Conservation (phyloP, 1,284 basidiomycete species). For the Neonothopanus nambi region DNA sequence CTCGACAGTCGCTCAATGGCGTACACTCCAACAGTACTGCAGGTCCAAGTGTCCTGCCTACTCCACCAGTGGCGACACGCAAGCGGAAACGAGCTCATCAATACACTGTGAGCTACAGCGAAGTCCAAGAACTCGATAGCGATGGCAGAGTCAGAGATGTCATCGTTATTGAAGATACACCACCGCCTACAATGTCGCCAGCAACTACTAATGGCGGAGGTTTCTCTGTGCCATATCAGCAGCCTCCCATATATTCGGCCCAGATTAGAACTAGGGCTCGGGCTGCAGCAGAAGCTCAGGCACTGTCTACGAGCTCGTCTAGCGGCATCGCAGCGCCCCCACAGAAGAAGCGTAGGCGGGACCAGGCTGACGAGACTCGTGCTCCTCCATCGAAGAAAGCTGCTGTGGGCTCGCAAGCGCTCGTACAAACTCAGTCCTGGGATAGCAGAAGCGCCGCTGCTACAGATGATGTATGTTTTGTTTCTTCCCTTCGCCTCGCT, state of each 20-base stretch:
- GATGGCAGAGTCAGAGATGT: conserved; percentile 76
- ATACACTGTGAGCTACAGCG: conserved; percentile 78
- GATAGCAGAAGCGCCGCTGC: conserved; percentile 59
- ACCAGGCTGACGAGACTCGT: conserved; percentile 67
- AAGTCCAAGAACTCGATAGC: conserved; percentile 79
- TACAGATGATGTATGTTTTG: conserved; percentile 59
- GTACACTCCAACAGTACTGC: conserved; percentile 30
- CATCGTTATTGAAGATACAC: conserved; percentile 87
- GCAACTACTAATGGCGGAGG: conserved; percentile 62
- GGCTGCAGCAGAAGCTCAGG: conserved; percentile 79
- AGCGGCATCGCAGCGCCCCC: conserved; percentile 63
- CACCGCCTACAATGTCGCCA: conserved; percentile 74
- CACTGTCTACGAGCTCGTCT: conserved; percentile 63
- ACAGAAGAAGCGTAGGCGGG: conserved; percentile 77
- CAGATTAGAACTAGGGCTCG: conserved; percentile 78
- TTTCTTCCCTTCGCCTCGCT: conserved; percentile 18
- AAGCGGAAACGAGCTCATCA: conserved; percentile 81
- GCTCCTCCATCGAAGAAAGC: conserved; percentile 63
- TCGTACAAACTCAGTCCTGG: conserved; percentile 58
- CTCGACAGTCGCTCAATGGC: conserved; percentile 48
- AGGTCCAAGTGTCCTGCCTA: conserved; percentile 57
- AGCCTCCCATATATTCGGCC: conserved; percentile 68
- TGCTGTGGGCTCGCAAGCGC: conserved; percentile 43
- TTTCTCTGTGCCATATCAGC: conserved; percentile 70
- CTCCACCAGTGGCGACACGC: conserved; percentile 64